phyloP scores from a whole-genome alignment of 495 filamentous ascomycete species.

The Aspergillus olivimuriae region DNA sequence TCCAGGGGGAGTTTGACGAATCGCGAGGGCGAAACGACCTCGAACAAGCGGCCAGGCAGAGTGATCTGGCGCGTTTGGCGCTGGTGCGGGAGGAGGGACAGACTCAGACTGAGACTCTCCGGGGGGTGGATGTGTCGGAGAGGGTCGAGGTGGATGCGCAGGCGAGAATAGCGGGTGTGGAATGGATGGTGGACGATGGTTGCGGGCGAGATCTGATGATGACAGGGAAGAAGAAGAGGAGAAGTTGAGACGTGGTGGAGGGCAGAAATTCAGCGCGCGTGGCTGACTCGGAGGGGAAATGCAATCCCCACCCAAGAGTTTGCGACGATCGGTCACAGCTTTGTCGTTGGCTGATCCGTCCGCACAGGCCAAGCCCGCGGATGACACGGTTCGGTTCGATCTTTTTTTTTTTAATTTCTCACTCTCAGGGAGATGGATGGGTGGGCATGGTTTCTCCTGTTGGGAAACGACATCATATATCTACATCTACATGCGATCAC shows the following conservation, averaged over 20 bases:
- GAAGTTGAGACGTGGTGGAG: conserved; percentile 13
- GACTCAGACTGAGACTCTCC: no score
- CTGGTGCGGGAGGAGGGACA: background rate
- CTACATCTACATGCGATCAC: no score
- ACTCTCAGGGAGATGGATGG: no score
- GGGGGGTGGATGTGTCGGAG: no score
- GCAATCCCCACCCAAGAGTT: conserved; percentile 22
- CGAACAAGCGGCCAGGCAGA: conserved; percentile 15
- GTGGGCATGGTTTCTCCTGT: no score
- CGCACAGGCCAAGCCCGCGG: conserved; percentile 16
- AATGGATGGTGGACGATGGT: background rate
- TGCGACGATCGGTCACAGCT: conserved; percentile 17
- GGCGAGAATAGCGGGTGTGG: no score
- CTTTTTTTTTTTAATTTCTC: no score
- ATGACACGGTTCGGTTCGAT: background rate
- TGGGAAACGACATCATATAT: no score
- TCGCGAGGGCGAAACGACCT: conserved; percentile 6
- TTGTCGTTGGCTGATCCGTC: conserved; percentile 1
- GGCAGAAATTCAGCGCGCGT: conserved; percentile 10
- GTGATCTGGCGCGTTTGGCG: conserved; percentile 2
- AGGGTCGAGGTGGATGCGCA: no score
- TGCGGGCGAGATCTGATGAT: background rate
- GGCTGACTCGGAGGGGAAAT: conserved; percentile 13
- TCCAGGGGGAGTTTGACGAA: conserved; percentile 26
- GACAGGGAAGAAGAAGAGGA: background rate